A percentile compares a stretch with the other conserved stretches of the same genome.
phyloP scores from a whole-genome alignment of 148 eudicot genomes.

The Rhododendron mucronatum region DNA sequence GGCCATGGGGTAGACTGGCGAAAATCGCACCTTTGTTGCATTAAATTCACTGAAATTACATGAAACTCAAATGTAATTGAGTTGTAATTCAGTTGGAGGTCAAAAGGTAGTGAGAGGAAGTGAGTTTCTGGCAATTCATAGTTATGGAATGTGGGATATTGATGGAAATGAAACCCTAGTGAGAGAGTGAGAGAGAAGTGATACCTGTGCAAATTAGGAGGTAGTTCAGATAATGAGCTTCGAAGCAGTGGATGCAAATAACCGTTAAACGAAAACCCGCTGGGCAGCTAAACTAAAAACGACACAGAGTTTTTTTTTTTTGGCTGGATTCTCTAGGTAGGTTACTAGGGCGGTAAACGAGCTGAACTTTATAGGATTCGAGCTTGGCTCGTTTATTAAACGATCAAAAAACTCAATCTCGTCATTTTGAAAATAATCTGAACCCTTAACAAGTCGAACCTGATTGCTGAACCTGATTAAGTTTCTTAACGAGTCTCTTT shows the following conservation, averaged over 20 bases:
- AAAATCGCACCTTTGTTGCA: background rate
- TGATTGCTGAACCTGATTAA: too few species aligned
- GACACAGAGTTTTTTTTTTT: too few species aligned
- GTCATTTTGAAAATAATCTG: too few species aligned
- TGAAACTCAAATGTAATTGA: background rate
- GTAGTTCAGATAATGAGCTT: background rate
- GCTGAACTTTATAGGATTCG: too few species aligned
- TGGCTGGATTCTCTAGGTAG: too few species aligned
- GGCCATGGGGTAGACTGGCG: conserved; percentile 29
- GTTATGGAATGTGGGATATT: background rate
- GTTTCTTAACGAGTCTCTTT: too few species aligned
- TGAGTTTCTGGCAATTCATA: background rate
- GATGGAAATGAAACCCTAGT: background rate
- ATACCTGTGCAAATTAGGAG: background rate
- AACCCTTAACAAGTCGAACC: background rate
- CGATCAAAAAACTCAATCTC: background rate
- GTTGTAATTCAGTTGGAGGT: background rate
- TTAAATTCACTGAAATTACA: background rate
- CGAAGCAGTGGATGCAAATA: conserved; percentile 5
- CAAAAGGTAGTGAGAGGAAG: background rate
- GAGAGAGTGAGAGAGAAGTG: background rate
- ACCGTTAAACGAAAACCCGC: background rate
- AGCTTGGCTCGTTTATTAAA: too few species aligned
- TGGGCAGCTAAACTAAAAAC: background rate
- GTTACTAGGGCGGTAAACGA: background rate